Evolutionary conservation across 2,329 filamentous ascomycete species (phyloP), one percentile per base, ranked within the genome.

Genomic region (Parasarocladium wereldwijsianum): DNA sequence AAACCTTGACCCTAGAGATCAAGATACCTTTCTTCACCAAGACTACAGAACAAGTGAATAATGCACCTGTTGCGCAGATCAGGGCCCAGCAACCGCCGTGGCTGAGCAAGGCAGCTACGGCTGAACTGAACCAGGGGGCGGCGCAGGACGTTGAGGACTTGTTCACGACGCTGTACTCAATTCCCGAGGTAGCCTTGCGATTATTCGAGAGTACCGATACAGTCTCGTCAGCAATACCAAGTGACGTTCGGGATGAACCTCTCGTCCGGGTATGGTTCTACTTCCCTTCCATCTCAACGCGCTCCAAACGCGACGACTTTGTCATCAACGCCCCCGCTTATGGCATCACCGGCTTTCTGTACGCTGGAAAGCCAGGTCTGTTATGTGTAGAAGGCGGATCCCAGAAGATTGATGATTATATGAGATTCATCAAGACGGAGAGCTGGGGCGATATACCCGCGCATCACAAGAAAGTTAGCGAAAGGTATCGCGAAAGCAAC

Each of bases 391-490:
- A 70, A 41, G 65, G 65, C 7, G 43, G 32, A 0, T 62, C 64
- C 0, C 28, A 40, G 6, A 43, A 52, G 16, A 58, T 74, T 3
- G 68, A 74, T 33, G 60, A 58, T 8, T 74, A 70, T 38, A 74
- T 74, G 70, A 63, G 57, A 17, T 72, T 66, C 33, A 73, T 74
- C 49, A 72, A 72, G 47, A 73, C 66, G 5, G 63, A 72, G 38
- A 70, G 64, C 31, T 74, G 70, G 70, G 62, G 66, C 0, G 69
- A 74, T 43, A 73, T 74, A 5, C 70, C 70, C 0, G 57, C 64
- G 12, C 59, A 70, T 34, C 70, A 74, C 36, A 74, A 74, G 38
- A 74, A 74, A 39, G 68, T 74, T 21, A 70, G 62, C 42, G 70
- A 74, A 49, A 46, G 63, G 8, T 59, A 57, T 33, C 44, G 65